These are phyloP conservation scores for Cyathus striatus DNA, from an alignment of 768 basidiomycete species.

Conservation along the genomic window DNA sequence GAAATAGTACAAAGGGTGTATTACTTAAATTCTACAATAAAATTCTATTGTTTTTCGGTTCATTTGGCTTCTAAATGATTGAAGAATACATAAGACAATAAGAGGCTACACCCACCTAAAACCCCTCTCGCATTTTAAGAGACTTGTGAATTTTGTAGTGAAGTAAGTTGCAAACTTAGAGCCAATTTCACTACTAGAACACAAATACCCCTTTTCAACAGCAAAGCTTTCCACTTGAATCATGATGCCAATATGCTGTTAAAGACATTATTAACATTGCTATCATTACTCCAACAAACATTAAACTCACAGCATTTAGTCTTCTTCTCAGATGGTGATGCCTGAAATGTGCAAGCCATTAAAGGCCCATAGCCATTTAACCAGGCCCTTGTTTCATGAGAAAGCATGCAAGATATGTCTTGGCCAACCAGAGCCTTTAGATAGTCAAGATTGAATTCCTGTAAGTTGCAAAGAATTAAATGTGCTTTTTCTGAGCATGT, in stretches of 20 bases:
- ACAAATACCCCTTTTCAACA: no score
- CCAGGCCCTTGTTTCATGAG: background rate
- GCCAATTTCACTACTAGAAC: no score
- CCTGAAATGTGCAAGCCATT: slow-evolving; percentile 9
- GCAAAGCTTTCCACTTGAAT: slow-evolving; percentile 8
- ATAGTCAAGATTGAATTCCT: slow-evolving; percentile 14
- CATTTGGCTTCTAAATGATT: no score
- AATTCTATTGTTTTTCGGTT: no score
- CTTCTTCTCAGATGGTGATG: slow-evolving; percentile 11
- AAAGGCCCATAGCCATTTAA: slow-evolving; percentile 13
- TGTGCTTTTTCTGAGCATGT: slow-evolving; percentile 6
- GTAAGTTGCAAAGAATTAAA: slow-evolving; percentile 13
- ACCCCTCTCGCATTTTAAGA: no score
- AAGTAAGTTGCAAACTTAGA: no score
- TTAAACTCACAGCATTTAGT: slow-evolving; percentile 10
- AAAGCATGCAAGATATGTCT: background rate
- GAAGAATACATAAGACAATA: no score
- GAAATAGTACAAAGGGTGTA: no score
- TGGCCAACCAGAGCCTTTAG: slow-evolving; percentile 11
- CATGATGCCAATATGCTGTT: slow-evolving; percentile 13
- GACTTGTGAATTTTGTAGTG: no score
- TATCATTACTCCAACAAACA: background rate
- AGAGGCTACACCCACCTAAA: no score
- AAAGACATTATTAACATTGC: background rate
- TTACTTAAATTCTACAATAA: no score